Base-by-base conservation (phyloP, 257 asterid genomes). In the Voacanga thouarsii region DNA sequence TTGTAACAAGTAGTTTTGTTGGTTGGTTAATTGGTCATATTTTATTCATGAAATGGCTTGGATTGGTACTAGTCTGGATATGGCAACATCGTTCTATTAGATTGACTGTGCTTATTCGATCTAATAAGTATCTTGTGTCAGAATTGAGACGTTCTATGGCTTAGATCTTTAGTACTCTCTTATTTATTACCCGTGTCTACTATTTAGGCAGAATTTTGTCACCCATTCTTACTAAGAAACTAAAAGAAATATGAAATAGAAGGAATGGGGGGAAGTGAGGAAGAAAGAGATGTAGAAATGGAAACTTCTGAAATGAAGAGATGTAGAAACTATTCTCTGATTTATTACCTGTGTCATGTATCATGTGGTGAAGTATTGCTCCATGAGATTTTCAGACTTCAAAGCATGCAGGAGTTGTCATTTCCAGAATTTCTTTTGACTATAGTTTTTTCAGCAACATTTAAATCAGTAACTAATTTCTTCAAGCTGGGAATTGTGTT, bases 11-110 rank as follows among this genome's bases (percentile, higher is more conserved):
- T 7, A 43, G 47, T 43, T 43, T 43, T 43, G 47, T 43, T 43
- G 47, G 0, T 7, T 43, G 47, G 4, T 43, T 43, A 43, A 43
- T 43, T 43, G 47, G 5, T 43, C 9, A 43, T 4, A 43, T 43
- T 43, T 43, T 43, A 43, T 43, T 43, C 47, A 43, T 43, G 47
- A 7, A 43, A 43, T 60, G 67, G 11, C n/a, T 60, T 60, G 28
- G 28, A 60, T 60, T 60, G 67, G 67, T 60, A 60, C 23, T 60
- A 60, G 67, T 60, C 19, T 60, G 67, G 30, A 60, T 60, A 60
- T 0, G 26, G 7, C n/a, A 60, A 60, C 1, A 60, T 23, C 67
- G 23, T 60, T 60, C 67, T 18, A 60, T 60, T 23, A 23, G 66
- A 60, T 60, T 24, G 26, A 60, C 11, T 60, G 9, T 11, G 66